Evolutionary conservation across 2,329 filamentous ascomycete genomes (phyloP).

Genomic region (Tolypocladium ovalisporum): DNA sequence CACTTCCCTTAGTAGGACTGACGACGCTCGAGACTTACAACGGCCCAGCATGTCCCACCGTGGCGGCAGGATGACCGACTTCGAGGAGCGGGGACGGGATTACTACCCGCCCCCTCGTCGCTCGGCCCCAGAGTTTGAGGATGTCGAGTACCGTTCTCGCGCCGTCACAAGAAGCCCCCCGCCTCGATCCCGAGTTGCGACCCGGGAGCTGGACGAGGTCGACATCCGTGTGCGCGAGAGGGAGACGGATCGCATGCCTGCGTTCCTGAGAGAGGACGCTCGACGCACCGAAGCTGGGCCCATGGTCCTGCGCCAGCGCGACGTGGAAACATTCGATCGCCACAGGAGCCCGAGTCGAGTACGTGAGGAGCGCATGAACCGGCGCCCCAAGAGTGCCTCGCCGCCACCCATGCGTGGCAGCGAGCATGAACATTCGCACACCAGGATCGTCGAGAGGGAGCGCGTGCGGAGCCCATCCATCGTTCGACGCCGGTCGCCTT

Average conservation of each 20-base stretch:
- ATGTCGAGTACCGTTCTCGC: constrained; percentile 14
- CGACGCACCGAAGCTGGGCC: constrained; percentile 37
- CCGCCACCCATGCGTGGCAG: constrained; percentile 19
- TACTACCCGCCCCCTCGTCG: constrained; percentile 26
- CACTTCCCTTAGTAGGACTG: background rate
- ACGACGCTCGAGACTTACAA: background rate
- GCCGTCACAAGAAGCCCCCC: constrained; percentile 14
- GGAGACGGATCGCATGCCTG: constrained; percentile 33
- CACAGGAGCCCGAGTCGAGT: constrained; percentile 31
- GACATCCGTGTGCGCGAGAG: constrained; percentile 32
- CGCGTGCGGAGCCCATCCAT: constrained; percentile 26
- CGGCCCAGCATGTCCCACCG: constrained; percentile 9
- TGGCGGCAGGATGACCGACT: constrained; percentile 19
- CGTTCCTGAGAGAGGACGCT: constrained; percentile 40
- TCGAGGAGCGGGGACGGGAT: constrained; percentile 37
- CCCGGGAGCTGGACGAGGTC: constrained; percentile 21
- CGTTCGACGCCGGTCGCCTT: constrained; percentile 14
- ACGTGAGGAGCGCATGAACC: constrained; percentile 31
- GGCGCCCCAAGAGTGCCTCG: constrained; percentile 31
- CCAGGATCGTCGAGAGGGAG: constrained; percentile 28
- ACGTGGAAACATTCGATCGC: constrained; percentile 44
- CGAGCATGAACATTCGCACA: constrained; percentile 22
- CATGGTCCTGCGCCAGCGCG: constrained; percentile 42
- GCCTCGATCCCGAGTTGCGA: constrained; percentile 9
- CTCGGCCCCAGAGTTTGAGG: constrained; percentile 15